Evolutionary conservation across 805 yeast species (phyloP).

Genomic region (Zygoascus bituminiphila): DNA sequence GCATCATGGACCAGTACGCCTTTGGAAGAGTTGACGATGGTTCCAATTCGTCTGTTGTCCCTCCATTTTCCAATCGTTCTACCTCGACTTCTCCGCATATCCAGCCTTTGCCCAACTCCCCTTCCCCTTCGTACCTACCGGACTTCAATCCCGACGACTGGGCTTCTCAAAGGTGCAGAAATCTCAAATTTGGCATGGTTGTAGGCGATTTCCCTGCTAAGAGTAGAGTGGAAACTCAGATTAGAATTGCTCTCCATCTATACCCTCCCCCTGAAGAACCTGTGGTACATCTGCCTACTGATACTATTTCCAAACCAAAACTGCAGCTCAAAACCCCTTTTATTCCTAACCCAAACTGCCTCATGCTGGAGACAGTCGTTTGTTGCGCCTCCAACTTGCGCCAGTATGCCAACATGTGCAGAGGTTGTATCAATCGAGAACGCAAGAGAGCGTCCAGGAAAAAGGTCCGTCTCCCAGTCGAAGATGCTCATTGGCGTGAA

Average conservation of each 20-base stretch:
- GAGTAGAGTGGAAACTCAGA: constrained; percentile 94
- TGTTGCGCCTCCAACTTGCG: constrained; percentile 40
- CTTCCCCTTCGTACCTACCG: constrained; percentile 3
- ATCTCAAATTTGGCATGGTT: constrained; percentile 10
- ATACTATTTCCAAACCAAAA: constrained; percentile 80
- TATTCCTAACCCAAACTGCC: constrained; percentile 21
- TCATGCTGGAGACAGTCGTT: constrained; percentile 68
- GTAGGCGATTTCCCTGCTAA: constrained; percentile 63
- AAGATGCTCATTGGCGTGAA: constrained; percentile 75
- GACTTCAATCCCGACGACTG: constrained; percentile 16
- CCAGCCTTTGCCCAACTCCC: background rate
- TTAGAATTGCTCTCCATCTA: constrained; percentile 60
- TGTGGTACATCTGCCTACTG: constrained; percentile 73
- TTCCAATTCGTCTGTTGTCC: background rate
- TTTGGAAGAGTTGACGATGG: background rate
- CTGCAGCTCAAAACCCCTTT: constrained; percentile 46
- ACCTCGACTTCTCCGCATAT: background rate
- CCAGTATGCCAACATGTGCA: constrained; percentile 67
- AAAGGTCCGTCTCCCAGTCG: constrained; percentile 64
- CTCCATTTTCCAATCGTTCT: background rate
- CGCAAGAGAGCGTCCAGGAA: constrained; percentile 90
- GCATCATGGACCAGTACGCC: background rate
- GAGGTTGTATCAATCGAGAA: constrained; percentile 86
- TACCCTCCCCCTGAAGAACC: constrained; percentile 72
- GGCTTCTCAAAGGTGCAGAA: constrained; percentile 2